These are phyloP conservation scores for Fusarium miscanthi DNA, from an alignment of 2,329 filamentous ascomycete genomes.

Conservation along the genomic window DNA sequence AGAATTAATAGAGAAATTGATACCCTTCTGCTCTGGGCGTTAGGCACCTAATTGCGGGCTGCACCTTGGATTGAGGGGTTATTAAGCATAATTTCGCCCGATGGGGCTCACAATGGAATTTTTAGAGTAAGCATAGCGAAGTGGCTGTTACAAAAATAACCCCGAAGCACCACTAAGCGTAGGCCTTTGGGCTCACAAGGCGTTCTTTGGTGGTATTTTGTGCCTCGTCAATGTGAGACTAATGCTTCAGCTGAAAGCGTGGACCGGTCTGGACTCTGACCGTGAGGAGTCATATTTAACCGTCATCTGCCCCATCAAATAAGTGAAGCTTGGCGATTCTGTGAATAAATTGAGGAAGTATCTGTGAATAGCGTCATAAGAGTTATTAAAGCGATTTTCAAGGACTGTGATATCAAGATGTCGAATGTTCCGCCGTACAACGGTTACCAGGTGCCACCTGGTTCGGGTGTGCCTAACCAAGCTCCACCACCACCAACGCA, in stretches of 20 bases:
- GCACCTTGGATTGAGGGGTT: background rate
- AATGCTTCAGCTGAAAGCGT: slow-evolving; percentile 35
- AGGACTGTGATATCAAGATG: slow-evolving; percentile 4
- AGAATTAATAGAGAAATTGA: background rate
- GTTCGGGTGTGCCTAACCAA: background rate
- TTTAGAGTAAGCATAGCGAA: slow-evolving; percentile 18
- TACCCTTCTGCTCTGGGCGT: background rate
- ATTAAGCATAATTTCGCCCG: background rate
- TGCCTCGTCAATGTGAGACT: slow-evolving; percentile 31
- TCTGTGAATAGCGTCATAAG: background rate
- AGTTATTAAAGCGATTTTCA: background rate
- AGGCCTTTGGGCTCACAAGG: background rate
- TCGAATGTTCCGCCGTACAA: slow-evolving; percentile 6
- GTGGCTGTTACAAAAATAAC: background rate
- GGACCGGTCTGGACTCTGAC: slow-evolving; percentile 30
- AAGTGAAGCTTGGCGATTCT: fast-evolving
- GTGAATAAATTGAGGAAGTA: background rate
- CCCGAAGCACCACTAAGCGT: background rate
- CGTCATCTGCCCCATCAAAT: background rate
- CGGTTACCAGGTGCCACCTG: slow-evolving; percentile 11
- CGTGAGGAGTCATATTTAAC: slow-evolving; percentile 8
- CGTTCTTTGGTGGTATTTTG: slow-evolving; percentile 16
- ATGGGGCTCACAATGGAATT: too few species aligned
- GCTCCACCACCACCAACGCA: background rate
- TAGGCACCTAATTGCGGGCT: background rate